Evolutionary conservation across 441 rosid species (phyloP).

Genomic region (Arabidopsis lyrata): DNA sequence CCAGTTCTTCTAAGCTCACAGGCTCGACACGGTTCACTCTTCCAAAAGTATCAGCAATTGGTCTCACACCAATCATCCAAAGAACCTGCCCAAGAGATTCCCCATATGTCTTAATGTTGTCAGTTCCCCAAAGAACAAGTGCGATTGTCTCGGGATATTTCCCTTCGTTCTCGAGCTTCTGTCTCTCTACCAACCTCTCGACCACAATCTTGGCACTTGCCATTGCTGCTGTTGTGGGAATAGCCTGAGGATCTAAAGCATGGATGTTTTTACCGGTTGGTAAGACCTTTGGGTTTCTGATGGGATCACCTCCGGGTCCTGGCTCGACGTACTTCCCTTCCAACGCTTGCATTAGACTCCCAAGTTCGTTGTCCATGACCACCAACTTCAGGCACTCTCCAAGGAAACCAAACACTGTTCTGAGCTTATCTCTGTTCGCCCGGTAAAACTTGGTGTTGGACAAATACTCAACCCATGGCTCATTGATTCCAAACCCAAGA

Average conservation of each 20-base stretch:
- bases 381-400: constrained; percentile 89
- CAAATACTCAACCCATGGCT: constrained; percentile 94
- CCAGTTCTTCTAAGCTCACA: constrained; percentile 94
- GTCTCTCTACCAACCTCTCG: constrained; percentile 90
- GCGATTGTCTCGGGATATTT: constrained; percentile 97
- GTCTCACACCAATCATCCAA: constrained; percentile 98
- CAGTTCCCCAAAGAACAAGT: constrained; percentile 98
- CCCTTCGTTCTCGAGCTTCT: constrained; percentile 88
- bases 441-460: constrained; percentile 89
- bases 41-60: constrained; percentile 90
- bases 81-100: constrained; percentile 95
- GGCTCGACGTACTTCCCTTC: constrained; percentile 97
- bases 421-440: constrained; percentile 85
- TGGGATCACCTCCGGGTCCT: constrained; percentile 99
- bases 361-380: constrained; percentile 94
- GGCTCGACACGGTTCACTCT: constrained; percentile 93
- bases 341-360: constrained; percentile 94
- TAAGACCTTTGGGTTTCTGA: constrained; percentile 92
- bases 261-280: constrained; percentile 99
- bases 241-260: constrained; percentile 96
- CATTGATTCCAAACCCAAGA: constrained; percentile 96
- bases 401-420: constrained; percentile 76
- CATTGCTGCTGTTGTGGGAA: constrained; percentile 98
- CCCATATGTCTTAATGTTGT: constrained; percentile 98
- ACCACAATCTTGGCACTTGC: constrained; percentile 94